Conservation (phyloP, 371 early-diverging fungal genomes). For the Mortierella sp. region DNA sequence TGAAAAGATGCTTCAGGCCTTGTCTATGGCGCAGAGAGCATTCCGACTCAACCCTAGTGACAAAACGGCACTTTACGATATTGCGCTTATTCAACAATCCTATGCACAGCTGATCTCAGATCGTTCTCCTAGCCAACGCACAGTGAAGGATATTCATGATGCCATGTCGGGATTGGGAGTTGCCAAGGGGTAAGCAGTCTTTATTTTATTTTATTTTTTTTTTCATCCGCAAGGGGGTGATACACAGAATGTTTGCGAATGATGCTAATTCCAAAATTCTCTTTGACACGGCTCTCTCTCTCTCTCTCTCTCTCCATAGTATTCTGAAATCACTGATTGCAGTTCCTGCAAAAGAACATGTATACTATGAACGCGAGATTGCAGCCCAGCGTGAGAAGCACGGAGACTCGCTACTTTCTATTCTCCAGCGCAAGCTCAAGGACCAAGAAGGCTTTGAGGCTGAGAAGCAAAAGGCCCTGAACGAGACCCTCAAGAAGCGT, state of each 20-base stretch:
- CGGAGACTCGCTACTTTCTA: constrained; percentile 69
- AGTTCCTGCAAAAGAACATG: constrained; percentile 59
- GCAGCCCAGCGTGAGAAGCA: constrained; percentile 72
- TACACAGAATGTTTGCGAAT: not conserved
- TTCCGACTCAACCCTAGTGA: constrained; percentile 67
- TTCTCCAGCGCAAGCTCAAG: constrained; percentile 66
- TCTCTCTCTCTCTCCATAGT: constrained; percentile 49
- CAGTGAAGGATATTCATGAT: constrained; percentile 61
- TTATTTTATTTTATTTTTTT: not conserved
- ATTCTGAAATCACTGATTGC: constrained; percentile 63
- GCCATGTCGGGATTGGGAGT: constrained; percentile 70
- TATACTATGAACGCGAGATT: constrained; percentile 71
- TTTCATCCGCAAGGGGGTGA: too few relatives aligned
- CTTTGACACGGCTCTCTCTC: not conserved
- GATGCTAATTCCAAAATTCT: not conserved
- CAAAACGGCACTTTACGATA: constrained; percentile 73
- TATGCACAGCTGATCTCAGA: constrained; percentile 85
- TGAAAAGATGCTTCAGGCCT: constrained; percentile 71
- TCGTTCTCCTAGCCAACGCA: constrained; percentile 67
- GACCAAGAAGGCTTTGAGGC: constrained; percentile 71
- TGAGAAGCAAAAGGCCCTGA: constrained; percentile 56
- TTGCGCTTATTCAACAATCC: constrained; percentile 87
- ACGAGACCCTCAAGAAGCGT: constrained; percentile 62
- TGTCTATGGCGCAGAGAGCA: constrained; percentile 69
- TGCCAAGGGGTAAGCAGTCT: constrained; percentile 38